phyloP scores from a whole-genome alignment of 2,329 filamentous ascomycete genomes.

The Venturia asperata region DNA sequence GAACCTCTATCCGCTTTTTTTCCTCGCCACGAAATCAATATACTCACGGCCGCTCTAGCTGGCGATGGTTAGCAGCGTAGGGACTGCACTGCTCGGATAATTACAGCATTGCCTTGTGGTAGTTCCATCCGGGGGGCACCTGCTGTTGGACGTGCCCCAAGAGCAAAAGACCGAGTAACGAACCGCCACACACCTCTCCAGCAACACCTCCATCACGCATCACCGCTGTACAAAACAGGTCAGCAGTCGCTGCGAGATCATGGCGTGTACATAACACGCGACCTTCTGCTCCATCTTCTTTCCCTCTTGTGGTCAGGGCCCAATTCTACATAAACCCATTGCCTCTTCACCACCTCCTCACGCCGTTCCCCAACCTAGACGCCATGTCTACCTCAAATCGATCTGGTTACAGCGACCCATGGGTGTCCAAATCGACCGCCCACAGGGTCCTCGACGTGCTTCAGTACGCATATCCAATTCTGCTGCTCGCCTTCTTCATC shows the following conservation, averaged over 20 bases:
- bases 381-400: background rate
- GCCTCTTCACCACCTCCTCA: background rate
- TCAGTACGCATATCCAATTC: slow-evolving; percentile 55
- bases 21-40: slow-evolving; percentile 12
- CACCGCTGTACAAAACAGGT: slow-evolving; percentile 8
- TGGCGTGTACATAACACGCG: slow-evolving; percentile 13
- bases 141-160: background rate
- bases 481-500: slow-evolving; percentile 58
- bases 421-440: slow-evolving; percentile 3
- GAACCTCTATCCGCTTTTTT: background rate
- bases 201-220: background rate
- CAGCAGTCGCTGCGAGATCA: slow-evolving; percentile 6
- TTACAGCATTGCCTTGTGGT: background rate
- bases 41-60: background rate
- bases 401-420: background rate
- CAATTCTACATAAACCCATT: slow-evolving; percentile 1
- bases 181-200: background rate
- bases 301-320: background rate
- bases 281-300: slow-evolving; percentile 4
- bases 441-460: slow-evolving; percentile 38
- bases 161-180: background rate
- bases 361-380: background rate
- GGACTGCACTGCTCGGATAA: background rate
- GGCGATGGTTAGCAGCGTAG: slow-evolving; percentile 1
- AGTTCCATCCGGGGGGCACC: background rate